phyloP scores from a whole-genome alignment of 2,329 filamentous ascomycete species.

The Thelonectria olida region DNA sequence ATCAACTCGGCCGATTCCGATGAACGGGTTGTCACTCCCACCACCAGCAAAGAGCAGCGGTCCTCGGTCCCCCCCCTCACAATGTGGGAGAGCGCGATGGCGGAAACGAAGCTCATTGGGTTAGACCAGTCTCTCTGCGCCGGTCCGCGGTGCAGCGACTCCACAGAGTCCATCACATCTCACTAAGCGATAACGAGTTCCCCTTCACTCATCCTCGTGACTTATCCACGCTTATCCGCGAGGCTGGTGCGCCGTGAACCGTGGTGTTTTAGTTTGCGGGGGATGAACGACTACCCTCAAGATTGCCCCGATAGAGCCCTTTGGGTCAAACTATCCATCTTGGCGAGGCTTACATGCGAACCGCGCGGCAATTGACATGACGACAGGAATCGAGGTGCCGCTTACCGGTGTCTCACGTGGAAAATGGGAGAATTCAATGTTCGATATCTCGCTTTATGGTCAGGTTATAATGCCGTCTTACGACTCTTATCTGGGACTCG shows the following conservation, averaged over 20 bases:
- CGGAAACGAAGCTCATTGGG: slow-evolving; percentile 36
- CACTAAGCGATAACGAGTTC: background rate
- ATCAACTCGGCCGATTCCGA: background rate
- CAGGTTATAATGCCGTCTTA: background rate
- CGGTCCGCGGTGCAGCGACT: slow-evolving; percentile 39
- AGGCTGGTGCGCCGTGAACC: background rate
- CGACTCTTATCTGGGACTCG: background rate
- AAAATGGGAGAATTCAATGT: background rate
- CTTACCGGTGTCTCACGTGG: background rate
- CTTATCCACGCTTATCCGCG: background rate
- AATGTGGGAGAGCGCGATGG: slow-evolving; percentile 20
- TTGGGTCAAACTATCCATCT: background rate
- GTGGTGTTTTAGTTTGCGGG: background rate
- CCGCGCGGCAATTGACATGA: background rate
- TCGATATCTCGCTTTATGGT: background rate
- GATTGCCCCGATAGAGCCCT: background rate
- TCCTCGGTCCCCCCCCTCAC: slow-evolving; percentile 5
- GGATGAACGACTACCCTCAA: background rate
- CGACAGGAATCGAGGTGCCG: background rate
- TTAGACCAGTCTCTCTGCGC: slow-evolving; percentile 12
- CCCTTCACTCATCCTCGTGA: no score
- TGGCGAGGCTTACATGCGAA: background rate
- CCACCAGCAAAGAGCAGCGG: background rate
- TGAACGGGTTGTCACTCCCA: background rate
- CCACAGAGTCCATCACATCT: slow-evolving; percentile 26